These are phyloP conservation scores for Hymenoscyphus occultus DNA, from an alignment of 2,329 filamentous ascomycete species.

Conservation along the genomic window DNA sequence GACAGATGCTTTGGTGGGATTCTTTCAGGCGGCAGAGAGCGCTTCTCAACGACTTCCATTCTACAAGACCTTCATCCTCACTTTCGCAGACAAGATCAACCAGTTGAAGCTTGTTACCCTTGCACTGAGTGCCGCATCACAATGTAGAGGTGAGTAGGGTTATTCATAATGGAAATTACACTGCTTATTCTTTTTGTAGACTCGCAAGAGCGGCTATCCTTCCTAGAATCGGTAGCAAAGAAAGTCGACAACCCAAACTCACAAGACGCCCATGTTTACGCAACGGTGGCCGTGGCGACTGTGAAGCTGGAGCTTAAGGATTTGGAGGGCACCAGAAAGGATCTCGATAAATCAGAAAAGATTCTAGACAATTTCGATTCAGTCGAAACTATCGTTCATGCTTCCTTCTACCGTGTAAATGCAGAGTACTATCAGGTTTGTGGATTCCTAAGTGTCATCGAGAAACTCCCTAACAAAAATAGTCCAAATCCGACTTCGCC, in stretches of 20 bases:
- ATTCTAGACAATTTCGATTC: slow-evolving; percentile 91
- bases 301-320: slow-evolving; percentile 81
- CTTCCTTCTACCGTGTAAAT: slow-evolving; percentile 92
- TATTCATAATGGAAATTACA: not conserved
- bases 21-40: slow-evolving; percentile 81
- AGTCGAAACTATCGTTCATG: slow-evolving; percentile 92
- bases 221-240: slow-evolving; percentile 77
- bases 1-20: slow-evolving; percentile 81
- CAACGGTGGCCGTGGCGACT: slow-evolving; percentile 82
- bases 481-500: slow-evolving; percentile 85
- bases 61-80: slow-evolving; percentile 92
- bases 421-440: slow-evolving; percentile 85
- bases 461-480: slow-evolving; percentile 22
- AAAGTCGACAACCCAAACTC: slow-evolving; percentile 90
- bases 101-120: slow-evolving; percentile 94
- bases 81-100: slow-evolving; percentile 98
- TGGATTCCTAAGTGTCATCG: not conserved
- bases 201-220: slow-evolving; percentile 79
- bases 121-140: slow-evolving; percentile 79
- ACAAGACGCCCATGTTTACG: slow-evolving; percentile 94
- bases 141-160: slow-evolving; percentile 65
- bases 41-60: slow-evolving; percentile 80
- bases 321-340: slow-evolving; percentile 77
- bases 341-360: slow-evolving; percentile 81
- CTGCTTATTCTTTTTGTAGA: slow-evolving; percentile 50